Evolutionary conservation across 495 filamentous ascomycete species (phyloP).

Genomic region (Neurospora tetraspora): DNA sequence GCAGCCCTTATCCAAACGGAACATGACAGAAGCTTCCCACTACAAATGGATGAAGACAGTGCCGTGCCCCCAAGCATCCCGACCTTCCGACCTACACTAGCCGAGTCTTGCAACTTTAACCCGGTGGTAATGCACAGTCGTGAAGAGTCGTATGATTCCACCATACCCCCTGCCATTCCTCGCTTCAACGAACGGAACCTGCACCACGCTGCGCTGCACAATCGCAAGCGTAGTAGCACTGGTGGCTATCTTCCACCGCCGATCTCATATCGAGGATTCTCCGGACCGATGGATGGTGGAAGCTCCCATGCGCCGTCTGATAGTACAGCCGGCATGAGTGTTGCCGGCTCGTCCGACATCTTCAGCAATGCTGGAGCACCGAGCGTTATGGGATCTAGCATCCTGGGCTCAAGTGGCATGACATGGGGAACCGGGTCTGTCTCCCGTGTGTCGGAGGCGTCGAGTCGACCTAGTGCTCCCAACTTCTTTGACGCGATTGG

Average conservation of each 20-base stretch:
- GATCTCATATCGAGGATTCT: conserved; percentile 64
- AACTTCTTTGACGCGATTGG: conserved; percentile 73
- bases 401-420: conserved; percentile 25
- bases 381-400: conserved; percentile 18
- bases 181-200: conserved; percentile 52
- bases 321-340: conserved; percentile 41
- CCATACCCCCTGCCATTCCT: conserved; percentile 73
- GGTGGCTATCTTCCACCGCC: conserved; percentile 57
- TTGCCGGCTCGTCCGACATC: conserved; percentile 50
- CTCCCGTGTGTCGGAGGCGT: conserved; percentile 49
- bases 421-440: conserved; percentile 37
- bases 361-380: conserved; percentile 31
- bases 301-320: conserved; percentile 36
- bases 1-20: conserved; percentile 36
- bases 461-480: conserved; percentile 36
- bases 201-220: conserved; percentile 40
- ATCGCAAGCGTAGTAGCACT: conserved; percentile 78
- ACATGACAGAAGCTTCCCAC: conserved; percentile 9
- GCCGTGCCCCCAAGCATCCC: conserved; percentile 16
- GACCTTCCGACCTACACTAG: conserved; percentile 15
- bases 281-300: conserved; percentile 39
- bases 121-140: conserved; percentile 13
- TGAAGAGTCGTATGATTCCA: conserved; percentile 38
- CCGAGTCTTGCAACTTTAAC: conserved; percentile 8
- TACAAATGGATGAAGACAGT: conserved; percentile 14